Conservation (phyloP, 2,329 filamentous ascomycete genomes). For the Alternaria hordeiaustralica region DNA sequence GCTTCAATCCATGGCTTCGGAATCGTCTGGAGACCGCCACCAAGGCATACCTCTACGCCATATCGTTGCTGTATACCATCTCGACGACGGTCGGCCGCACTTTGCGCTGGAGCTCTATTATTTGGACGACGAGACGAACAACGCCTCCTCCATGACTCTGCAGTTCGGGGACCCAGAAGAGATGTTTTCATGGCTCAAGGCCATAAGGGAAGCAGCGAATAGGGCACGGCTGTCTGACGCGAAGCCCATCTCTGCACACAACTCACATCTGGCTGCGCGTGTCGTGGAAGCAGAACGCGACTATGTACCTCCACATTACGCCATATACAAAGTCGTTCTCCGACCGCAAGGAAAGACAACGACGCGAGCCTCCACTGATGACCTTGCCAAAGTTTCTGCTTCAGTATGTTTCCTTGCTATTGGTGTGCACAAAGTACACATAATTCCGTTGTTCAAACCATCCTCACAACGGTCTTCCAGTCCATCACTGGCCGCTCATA, state of each 20-base stretch:
- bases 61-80: constrained; percentile 70
- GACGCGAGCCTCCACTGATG: constrained; percentile 67
- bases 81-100: constrained; percentile 71
- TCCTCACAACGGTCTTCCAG: constrained; percentile 61
- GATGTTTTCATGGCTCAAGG: constrained; percentile 68
- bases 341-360: constrained; percentile 64
- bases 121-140: constrained; percentile 68
- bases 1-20: constrained; percentile 59
- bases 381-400: constrained; percentile 68
- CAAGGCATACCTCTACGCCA: constrained; percentile 67
- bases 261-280: constrained; percentile 67
- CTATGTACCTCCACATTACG: constrained; percentile 71
- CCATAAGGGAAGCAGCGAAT: constrained; percentile 66
- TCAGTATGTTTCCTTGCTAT: constrained; percentile 72
- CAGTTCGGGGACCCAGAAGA: constrained; percentile 70
- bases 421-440: constrained; percentile 72
- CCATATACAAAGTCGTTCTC: constrained; percentile 72
- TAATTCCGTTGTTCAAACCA: constrained; percentile 69
- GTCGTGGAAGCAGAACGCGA: constrained; percentile 70
- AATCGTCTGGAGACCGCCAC: constrained; percentile 61
- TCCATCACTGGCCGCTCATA: constrained; percentile 59
- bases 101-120: constrained; percentile 73
- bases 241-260: constrained; percentile 62
- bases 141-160: constrained; percentile 67
- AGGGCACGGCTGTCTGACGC: constrained; percentile 60